A percentile compares a stretch with the other conserved stretches of the same genome.
Conservation (phyloP, 2,329 filamentous ascomycete genomes). For the Beauveria bassiana region DNA sequence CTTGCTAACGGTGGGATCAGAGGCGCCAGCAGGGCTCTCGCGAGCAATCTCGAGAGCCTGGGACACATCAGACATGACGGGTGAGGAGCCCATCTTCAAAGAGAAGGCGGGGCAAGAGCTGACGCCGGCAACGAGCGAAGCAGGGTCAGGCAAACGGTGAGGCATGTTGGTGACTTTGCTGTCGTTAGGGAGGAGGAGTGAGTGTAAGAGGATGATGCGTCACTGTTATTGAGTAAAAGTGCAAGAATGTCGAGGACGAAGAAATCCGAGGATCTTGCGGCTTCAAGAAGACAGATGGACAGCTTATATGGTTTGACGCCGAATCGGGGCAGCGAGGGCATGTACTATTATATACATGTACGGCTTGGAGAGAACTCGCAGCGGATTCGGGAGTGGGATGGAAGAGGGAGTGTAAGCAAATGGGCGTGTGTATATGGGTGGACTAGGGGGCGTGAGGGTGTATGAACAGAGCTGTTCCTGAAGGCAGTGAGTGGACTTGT, state of each 20-base stretch:
- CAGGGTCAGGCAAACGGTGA: conserved; percentile 7
- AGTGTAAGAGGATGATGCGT: neutral
- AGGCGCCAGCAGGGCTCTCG: conserved; percentile 58
- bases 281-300: neutral
- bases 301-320: neutral
- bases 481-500: neutral
- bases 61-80: conserved; percentile 34
- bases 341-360: conserved; percentile 6
- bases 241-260: neutral
- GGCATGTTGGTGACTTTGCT: conserved; percentile 1
- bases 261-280: too few relatives aligned
- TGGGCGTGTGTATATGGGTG: neutral
- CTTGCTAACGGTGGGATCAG: conserved; percentile 53
- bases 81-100: neutral
- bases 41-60: conserved; percentile 69
- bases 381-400: neutral
- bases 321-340: neutral
- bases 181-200: neutral
- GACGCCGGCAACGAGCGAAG: conserved; percentile 4
- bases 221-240: neutral
- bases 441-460: neutral
- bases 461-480: neutral
- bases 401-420: neutral
- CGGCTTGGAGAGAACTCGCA: neutral
- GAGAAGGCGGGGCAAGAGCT: neutral